Conservation (phyloP, 140 eudicot species). For the Stevia rebaudiana region DNA sequence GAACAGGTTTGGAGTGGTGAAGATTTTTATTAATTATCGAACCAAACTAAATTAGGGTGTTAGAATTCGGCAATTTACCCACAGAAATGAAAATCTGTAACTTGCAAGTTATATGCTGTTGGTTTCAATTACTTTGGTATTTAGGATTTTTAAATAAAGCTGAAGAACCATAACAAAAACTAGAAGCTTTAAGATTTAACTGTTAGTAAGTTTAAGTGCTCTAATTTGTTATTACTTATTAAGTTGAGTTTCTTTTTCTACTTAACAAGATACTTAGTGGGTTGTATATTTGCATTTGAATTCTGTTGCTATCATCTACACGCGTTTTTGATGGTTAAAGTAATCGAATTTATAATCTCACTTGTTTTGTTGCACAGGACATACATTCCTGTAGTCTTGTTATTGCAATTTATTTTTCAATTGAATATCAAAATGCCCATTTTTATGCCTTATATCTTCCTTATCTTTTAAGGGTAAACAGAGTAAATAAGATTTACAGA, state of each 20-base stretch:
- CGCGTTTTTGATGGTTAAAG: background rate
- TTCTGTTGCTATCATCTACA: background rate
- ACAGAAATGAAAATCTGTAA: background rate
- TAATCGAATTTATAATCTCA: background rate
- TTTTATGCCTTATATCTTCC: background rate
- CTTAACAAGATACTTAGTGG: background rate
- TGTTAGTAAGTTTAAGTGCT: background rate
- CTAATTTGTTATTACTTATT: background rate
- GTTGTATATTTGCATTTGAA: background rate
- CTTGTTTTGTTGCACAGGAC: background rate
- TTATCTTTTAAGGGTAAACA: background rate
- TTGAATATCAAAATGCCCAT: background rate
- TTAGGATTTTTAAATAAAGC: background rate
- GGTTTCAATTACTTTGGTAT: background rate
- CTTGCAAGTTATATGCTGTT: constrained; percentile 1
- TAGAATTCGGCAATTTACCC: background rate
- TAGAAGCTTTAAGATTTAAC: background rate
- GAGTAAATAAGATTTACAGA: background rate
- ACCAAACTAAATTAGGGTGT: background rate
- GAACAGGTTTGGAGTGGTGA: background rate
- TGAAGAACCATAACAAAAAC: background rate
- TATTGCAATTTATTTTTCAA: background rate
- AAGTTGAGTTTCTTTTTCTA: background rate
- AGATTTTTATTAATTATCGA: background rate
- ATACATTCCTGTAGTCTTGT: background rate